phyloP scores from a whole-genome alignment of 2,329 filamentous ascomycete genomes.

The Thermoascus crustaceus region DNA sequence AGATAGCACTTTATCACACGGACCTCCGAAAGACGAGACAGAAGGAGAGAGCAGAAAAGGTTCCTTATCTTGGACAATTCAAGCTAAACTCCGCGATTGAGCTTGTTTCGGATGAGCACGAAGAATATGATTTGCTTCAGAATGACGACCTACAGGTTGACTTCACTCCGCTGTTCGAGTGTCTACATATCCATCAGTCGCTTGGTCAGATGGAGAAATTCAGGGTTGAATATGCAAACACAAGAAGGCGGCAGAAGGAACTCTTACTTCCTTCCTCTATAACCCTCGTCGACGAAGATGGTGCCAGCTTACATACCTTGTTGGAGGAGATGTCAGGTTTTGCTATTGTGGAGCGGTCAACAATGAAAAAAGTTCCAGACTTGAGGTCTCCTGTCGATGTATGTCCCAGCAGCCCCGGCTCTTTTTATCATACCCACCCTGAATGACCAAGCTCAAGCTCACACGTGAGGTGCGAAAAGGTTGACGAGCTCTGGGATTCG shows the following conservation, averaged over 20 bases:
- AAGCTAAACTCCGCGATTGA: constrained; percentile 94
- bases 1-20: constrained; percentile 95
- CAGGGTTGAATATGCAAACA: constrained; percentile 82
- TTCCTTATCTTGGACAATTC: constrained; percentile 69
- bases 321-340: constrained; percentile 93
- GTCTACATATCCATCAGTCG: constrained; percentile 91
- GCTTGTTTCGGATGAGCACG: constrained; percentile 85
- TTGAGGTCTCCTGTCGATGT: constrained; percentile 77
- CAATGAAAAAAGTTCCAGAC: constrained; percentile 77
- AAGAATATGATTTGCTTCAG: constrained; percentile 91
- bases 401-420: constrained; percentile 21
- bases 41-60: constrained; percentile 69
- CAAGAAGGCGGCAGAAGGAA: constrained; percentile 84
- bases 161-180: constrained; percentile 90
- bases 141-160: constrained; percentile 94
- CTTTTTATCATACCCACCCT: background rate
- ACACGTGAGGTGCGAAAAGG: constrained; percentile 39
- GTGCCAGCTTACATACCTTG: constrained; percentile 76
- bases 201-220: constrained; percentile 89
- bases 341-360: constrained; percentile 90
- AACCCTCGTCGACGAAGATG: constrained; percentile 72
- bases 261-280: constrained; percentile 71
- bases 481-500: constrained; percentile 98
- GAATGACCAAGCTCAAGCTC: constrained; percentile 11
- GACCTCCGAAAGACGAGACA: constrained; percentile 76